phyloP scores from a whole-genome alignment of 192 early-diverging fungal species.

The Phlyctochytrium arcticum region DNA sequence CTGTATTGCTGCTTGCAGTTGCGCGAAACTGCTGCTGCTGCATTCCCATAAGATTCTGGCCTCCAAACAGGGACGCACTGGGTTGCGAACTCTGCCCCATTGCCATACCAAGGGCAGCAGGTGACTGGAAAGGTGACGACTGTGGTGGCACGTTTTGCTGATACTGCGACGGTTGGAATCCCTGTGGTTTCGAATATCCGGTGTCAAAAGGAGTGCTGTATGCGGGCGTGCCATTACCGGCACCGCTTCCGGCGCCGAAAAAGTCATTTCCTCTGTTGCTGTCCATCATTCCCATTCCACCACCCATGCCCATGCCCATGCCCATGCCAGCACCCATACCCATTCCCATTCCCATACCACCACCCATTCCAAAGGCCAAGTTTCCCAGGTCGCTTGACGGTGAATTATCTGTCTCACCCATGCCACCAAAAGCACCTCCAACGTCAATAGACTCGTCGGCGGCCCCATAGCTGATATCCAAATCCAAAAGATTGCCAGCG shows the following conservation, averaged over 20 bases:
- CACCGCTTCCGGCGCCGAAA: background rate
- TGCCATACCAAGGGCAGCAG: background rate
- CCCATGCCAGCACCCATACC: conserved; percentile 7
- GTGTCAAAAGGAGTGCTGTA: background rate
- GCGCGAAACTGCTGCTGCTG: background rate
- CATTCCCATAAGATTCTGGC: background rate
- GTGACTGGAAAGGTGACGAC: too few species aligned
- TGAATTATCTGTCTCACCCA: too few species aligned
- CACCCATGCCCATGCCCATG: background rate
- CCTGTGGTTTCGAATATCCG: background rate
- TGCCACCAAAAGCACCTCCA: conserved; percentile 19
- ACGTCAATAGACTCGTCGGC: conserved; percentile 21
- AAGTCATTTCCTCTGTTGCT: background rate
- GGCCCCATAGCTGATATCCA: conserved; percentile 54
- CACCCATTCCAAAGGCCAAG: conserved; percentile 5
- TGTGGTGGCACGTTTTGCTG: too few species aligned
- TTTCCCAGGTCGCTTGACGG: background rate
- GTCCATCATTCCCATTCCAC: background rate
- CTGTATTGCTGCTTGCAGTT: background rate
- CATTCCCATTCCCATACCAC: background rate
- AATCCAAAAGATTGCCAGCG: conserved; percentile 62
- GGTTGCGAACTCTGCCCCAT: too few species aligned
- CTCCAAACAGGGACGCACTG: too few species aligned
- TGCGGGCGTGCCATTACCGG: too few species aligned
- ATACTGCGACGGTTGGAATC: too few species aligned